Evolutionary conservation across 2,329 filamentous ascomycete genomes (phyloP).

Genomic region (Colletotrichum lini): DNA sequence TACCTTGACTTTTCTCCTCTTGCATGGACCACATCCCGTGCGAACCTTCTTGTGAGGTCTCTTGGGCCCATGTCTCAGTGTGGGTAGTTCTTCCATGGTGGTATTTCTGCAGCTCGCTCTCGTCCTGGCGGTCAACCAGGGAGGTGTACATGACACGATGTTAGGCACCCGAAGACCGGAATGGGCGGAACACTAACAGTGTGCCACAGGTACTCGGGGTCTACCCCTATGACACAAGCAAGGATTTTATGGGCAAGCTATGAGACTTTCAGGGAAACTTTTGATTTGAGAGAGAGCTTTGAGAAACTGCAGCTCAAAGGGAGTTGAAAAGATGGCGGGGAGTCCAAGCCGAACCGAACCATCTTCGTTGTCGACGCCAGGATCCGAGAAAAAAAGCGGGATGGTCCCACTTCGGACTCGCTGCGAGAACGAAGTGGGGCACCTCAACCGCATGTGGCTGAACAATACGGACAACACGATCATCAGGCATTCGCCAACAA

Average conservation of each 20-base stretch:
- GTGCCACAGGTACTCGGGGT: background rate
- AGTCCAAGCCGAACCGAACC: background rate
- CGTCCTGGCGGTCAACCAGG: background rate
- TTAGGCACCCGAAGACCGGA: background rate
- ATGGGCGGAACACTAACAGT: background rate
- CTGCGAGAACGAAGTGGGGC: conserved; percentile 6
- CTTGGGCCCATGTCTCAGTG: conserved; percentile 14
- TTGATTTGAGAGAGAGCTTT: background rate
- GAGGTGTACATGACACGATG: background rate
- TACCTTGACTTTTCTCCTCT: conserved; percentile 57
- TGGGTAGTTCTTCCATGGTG: conserved; percentile 2
- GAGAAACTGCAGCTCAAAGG: background rate
- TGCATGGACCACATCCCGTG: conserved; percentile 55
- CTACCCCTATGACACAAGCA: background rate
- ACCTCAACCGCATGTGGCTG: background rate
- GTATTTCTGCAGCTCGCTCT: background rate
- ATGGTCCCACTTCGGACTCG: background rate
- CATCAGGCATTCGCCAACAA: background rate
- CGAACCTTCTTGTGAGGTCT: conserved; percentile 49
- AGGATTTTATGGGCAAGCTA: background rate
- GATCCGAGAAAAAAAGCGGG: background rate
- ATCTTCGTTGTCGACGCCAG: background rate
- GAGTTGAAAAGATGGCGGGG: background rate
- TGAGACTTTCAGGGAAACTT: background rate
- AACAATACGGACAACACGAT: background rate